Conservation (phyloP, 768 basidiomycete species). For the Hericium alpestre region DNA sequence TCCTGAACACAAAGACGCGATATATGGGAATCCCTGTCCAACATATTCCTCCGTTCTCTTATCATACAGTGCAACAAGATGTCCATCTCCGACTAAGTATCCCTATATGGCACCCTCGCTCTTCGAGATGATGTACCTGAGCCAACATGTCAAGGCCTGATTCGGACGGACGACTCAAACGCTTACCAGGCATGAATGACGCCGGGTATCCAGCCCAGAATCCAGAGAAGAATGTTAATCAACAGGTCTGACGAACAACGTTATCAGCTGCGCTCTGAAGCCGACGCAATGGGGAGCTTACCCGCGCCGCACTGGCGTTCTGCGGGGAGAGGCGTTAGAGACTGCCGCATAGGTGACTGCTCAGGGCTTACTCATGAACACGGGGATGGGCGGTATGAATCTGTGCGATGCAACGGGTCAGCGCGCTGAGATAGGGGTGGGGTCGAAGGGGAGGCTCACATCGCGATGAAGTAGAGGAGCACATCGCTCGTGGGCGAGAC, state of each 20-base stretch:
- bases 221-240: constrained; percentile 31
- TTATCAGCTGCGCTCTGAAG: neutral
- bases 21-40: no score
- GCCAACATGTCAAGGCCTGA: no score
- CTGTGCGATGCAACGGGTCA: constrained; percentile 6
- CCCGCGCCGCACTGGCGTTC: constrained; percentile 19
- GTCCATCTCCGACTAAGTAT: no score
- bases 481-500: constrained; percentile 18
- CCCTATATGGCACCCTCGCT: constrained; percentile 20
- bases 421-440: neutral
- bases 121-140: constrained; percentile 23
- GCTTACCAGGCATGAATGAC: constrained; percentile 32
- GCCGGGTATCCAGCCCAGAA: constrained; percentile 36
- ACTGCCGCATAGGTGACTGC: neutral
- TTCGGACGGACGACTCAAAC: no score
- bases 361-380: constrained; percentile 21
- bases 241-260: constrained; percentile 19
- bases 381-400: constrained; percentile 22
- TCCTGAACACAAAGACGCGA: no score
- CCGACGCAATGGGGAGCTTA: neutral
- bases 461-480: constrained; percentile 21
- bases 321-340: neutral
- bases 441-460: constrained; percentile 14
- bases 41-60: no score
- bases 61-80: no score